Evolutionary conservation across 129 eudicot species (phyloP), one percentile per base, ranked within the genome.

Genomic region (Kitagawia praeruptora): DNA sequence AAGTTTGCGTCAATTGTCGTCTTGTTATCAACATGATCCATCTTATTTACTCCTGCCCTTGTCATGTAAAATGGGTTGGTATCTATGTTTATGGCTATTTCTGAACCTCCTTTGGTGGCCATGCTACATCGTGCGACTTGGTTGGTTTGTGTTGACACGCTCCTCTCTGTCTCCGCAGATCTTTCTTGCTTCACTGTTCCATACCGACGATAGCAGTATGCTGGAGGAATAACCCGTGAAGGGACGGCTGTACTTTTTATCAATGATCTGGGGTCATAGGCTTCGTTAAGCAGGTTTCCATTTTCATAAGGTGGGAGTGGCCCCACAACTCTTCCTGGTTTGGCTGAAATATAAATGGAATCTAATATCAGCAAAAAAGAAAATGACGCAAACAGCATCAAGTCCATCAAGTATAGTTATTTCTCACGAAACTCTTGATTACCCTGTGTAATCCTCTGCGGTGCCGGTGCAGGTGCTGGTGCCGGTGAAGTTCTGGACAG

Each of bases 241-340:
- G 89, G 76, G 49, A 80, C 80, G 10, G 81, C 84, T 28, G 87
- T 66, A 61, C 84, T 89, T 75, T 89, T 85, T 49, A 80, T 86
- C 46, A 84, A 69, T 23, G 87, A 75, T 83, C 93, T 77, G 3
- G 90, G 92, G 71, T 89, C 91, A 28, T 81, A 87, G 12, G 63
- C 63, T 37, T 87, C 94, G 76, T 84, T 92, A 6, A 81, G 67
- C 70, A 77, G 82, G 67, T 83, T 81, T 25, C 82, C 85, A 77
- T 80, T 81, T 54, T 86, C 92, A 47, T 80, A 82, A 1, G 92
- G 80, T 66, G 86, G 58, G 80, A 86, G 88, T 11, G 89, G 91
- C 34, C 93, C 93, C 79, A 84, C 87, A 56, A 81, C 91, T 80
- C 84, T 87, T 75, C 93, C 97, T 56, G 90, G 71, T 90, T 83